Conservation (phyloP, 2,329 filamentous ascomycete genomes). For the Pseudopyricularia cyperi region DNA sequence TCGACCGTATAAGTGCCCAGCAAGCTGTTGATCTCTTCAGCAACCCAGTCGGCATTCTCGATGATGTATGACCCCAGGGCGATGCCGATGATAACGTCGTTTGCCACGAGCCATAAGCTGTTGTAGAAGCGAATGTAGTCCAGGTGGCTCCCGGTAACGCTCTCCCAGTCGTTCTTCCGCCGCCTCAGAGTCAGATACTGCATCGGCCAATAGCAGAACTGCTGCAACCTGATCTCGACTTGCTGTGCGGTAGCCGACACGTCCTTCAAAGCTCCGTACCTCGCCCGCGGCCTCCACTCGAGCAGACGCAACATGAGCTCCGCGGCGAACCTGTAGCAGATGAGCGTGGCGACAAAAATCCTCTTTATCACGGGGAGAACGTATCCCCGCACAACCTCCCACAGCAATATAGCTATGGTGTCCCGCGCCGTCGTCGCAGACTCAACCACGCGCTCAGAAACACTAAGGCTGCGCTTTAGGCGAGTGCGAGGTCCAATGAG, state of each 20-base stretch:
- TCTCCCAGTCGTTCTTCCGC: conserved; percentile 86
- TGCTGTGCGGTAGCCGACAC: conserved; percentile 95
- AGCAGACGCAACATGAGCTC: conserved; percentile 68
- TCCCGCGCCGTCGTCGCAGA: conserved; percentile 81
- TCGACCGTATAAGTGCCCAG: conserved; percentile 76
- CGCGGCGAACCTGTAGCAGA: conserved; percentile 67
- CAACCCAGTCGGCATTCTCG: conserved; percentile 80
- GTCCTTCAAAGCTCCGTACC: conserved; percentile 80
- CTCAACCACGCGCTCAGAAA: conserved; percentile 87
- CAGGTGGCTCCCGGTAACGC: conserved; percentile 85
- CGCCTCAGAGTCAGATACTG: conserved; percentile 88
- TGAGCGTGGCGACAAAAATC: conserved; percentile 63
- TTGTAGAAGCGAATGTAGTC: conserved; percentile 99
- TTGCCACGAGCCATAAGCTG: conserved; percentile 93
- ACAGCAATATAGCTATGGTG: conserved; percentile 53
- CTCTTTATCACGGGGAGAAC: conserved; percentile 63
- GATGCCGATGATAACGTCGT: conserved; percentile 97
- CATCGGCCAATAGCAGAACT: conserved; percentile 98
- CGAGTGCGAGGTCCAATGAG: conserved; percentile 51
- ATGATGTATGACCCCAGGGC: conserved; percentile 94
- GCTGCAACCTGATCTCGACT: conserved; percentile 89
- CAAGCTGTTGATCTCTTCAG: conserved; percentile 62
- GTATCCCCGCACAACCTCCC: conserved; percentile 60
- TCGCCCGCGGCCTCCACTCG: conserved; percentile 71
- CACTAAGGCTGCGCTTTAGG: conserved; percentile 73